Conservation (phyloP, 2,329 filamentous ascomycete genomes). For the Penicillium sp. region DNA sequence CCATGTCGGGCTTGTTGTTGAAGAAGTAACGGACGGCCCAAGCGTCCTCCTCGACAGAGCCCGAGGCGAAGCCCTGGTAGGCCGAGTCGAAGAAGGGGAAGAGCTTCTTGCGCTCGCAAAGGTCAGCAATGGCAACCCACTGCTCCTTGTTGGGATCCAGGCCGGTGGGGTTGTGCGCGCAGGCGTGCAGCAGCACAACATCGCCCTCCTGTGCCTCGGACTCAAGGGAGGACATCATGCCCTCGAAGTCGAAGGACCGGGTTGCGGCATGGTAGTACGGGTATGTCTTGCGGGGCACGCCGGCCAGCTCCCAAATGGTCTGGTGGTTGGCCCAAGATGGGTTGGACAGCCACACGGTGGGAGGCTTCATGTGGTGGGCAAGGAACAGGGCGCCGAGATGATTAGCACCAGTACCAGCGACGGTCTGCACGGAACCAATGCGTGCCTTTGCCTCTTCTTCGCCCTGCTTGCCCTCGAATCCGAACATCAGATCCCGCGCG, state of each 20-base stretch:
- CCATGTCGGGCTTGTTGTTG: constrained; percentile 71
- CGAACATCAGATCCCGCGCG: constrained; percentile 81
- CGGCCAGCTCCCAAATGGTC: constrained; percentile 77
- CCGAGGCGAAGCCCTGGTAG: constrained; percentile 96
- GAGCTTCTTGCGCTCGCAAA: constrained; percentile 77
- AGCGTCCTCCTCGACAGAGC: constrained; percentile 78
- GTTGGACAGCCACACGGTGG: constrained; percentile 83
- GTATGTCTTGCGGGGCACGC: constrained; percentile 77
- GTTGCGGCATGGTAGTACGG: constrained; percentile 79
- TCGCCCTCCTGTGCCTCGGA: constrained; percentile 77
- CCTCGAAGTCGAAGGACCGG: constrained; percentile 46
- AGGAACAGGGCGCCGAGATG: constrained; percentile 92
- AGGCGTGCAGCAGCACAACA: constrained; percentile 87
- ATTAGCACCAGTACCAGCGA: constrained; percentile 93
- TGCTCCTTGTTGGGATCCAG: constrained; percentile 90
- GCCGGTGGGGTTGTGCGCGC: constrained; percentile 96
- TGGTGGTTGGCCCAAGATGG: constrained; percentile 98
- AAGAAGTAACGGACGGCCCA: constrained; percentile 90
- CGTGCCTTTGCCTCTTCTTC: constrained; percentile 41
- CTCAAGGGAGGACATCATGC: constrained; percentile 79
- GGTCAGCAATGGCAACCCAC: constrained; percentile 80
- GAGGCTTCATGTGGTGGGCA: constrained; percentile 73
- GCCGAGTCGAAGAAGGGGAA: constrained; percentile 98
- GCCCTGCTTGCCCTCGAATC: constrained; percentile 55
- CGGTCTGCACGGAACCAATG: constrained; percentile 78